Evolutionary conservation across 352 stramenopile species (phyloP), one percentile per base, ranked within the genome.

Genomic region (Phytophthora capsici): DNA sequence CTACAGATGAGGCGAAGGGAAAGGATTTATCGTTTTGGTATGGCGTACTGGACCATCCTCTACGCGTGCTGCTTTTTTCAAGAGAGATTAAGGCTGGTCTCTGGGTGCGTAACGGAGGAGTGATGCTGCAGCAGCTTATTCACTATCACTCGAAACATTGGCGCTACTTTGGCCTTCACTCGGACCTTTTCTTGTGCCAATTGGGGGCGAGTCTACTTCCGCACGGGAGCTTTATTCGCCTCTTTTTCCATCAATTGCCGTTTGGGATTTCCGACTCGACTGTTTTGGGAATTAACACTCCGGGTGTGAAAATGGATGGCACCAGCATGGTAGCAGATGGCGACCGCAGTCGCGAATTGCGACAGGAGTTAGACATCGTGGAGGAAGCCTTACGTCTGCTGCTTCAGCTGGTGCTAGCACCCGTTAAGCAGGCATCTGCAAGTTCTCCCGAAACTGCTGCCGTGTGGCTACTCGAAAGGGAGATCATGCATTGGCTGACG

Each of bases 91-190:
- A 93, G 59, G 69, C 72, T n/a, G 80, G 85, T 1, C 55, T 90
- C 22, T 94, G 86, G 86, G 75, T 92, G 1, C 78, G 83, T 55
- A 94, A 93, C 59, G 86, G 86, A 4, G 88, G 83, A 34, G 81
- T 84, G 13, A 94, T 94, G 86, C 78, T 84, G 63, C 84, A 93
- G 46, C 86, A 94, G 47, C 66, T 94, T 22, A 77, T 84, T 19
- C 86, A 94, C 53, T 94, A 93, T 48, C 81, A 89, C 65, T 89
- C 84, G 8, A 91, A 90, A 55, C 84, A 94, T 44, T 94, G 86
- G 86, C 77, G 86, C 10, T 91, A 81, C 55, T 89, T 80, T 47
- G 86, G 86, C 13, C 74, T 94, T 10, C 81, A 93, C 51, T 84
- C 76, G 2, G 86, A 94, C 55, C 37, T 93, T 38, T 94, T 90